Evolutionary conservation across 1,284 basidiomycete genomes (phyloP).

Genomic region (Ceratobasidium sp.): DNA sequence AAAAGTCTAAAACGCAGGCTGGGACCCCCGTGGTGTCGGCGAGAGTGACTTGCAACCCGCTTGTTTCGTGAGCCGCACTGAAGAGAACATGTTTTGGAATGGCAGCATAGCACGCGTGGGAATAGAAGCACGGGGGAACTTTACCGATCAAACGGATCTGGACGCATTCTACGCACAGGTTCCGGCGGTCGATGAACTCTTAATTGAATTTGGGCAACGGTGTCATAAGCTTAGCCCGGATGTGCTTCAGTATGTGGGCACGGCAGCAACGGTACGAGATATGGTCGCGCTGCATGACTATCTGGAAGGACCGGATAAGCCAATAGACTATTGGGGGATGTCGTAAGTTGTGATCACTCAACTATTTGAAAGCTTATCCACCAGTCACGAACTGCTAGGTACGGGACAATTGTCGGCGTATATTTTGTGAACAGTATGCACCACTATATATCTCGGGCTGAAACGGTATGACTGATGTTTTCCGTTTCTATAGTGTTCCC

Average conservation of each 20-base stretch:
- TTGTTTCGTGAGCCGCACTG: conserved; percentile 34
- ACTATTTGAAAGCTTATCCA: neutral
- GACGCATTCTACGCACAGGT: conserved; percentile 45
- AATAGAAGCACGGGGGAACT: conserved; percentile 46
- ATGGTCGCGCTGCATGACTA: conserved; percentile 47
- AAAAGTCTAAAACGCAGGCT: conserved; percentile 29
- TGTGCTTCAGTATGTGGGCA: conserved; percentile 47
- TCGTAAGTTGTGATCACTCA: conserved; percentile 28
- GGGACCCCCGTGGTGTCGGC: conserved; percentile 50
- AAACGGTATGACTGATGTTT: neutral
- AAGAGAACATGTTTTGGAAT: conserved; percentile 27
- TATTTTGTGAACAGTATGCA: conserved; percentile 47
- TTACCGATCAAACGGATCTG: conserved; percentile 44
- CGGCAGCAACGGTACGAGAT: conserved; percentile 46
- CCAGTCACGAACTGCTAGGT: conserved; percentile 30
- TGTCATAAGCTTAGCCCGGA: conserved; percentile 42
- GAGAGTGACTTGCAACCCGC: neutral
- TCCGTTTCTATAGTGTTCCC: conserved; percentile 29
- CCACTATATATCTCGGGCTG: neutral
- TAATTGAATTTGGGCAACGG: conserved; percentile 22
- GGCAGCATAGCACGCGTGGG: conserved; percentile 35
- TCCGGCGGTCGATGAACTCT: conserved; percentile 21
- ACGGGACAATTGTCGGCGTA: conserved; percentile 49
- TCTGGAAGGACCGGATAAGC: conserved; percentile 44
- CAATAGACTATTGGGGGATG: conserved; percentile 47